A percentile compares a stretch with the other conserved stretches of the same genome.
Evolutionary conservation across 306 rosid genomes (phyloP).

Genomic region (Bauhinia variegata): DNA sequence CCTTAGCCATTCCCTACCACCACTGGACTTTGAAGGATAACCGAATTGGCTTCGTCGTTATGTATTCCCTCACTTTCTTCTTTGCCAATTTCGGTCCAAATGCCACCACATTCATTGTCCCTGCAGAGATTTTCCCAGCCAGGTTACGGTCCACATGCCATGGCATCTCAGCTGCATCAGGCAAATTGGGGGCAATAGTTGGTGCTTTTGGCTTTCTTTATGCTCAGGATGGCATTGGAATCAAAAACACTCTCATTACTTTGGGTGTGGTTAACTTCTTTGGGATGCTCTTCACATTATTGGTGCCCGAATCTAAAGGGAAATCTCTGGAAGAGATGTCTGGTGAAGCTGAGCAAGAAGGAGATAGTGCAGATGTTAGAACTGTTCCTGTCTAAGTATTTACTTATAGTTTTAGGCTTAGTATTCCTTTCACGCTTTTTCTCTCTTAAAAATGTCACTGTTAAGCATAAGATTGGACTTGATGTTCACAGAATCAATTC

Average conservation of each 20-base stretch:
- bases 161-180: conserved; percentile 86
- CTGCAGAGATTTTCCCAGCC: conserved; percentile 88
- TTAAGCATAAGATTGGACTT: conserved; percentile 22
- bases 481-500: conserved; percentile 14
- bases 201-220: conserved; percentile 83
- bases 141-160: conserved; percentile 86
- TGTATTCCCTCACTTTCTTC: conserved; percentile 90
- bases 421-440: too few relatives aligned
- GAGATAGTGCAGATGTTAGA: conserved; percentile 38
- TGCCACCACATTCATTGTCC: conserved; percentile 82
- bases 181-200: conserved; percentile 89
- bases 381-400: conserved; percentile 36
- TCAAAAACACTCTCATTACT: conserved; percentile 55
- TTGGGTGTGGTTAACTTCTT: conserved; percentile 64
- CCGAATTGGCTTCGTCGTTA: conserved; percentile 71
- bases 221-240: conserved; percentile 59
- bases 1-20: conserved; percentile 78
- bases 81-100: conserved; percentile 91
- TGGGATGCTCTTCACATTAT: conserved; percentile 65
- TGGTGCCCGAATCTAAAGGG: conserved; percentile 91
- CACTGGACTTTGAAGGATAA: conserved; percentile 73
- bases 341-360: conserved; percentile 66
- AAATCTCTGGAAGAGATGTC: conserved; percentile 79
- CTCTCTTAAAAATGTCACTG: conserved; percentile 36
- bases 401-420: too few relatives aligned